A percentile compares a stretch with the other conserved stretches of the same genome.
Evolutionary conservation across 345 rosid species (phyloP).

Genomic region (Pseudoturritis turrita): DNA sequence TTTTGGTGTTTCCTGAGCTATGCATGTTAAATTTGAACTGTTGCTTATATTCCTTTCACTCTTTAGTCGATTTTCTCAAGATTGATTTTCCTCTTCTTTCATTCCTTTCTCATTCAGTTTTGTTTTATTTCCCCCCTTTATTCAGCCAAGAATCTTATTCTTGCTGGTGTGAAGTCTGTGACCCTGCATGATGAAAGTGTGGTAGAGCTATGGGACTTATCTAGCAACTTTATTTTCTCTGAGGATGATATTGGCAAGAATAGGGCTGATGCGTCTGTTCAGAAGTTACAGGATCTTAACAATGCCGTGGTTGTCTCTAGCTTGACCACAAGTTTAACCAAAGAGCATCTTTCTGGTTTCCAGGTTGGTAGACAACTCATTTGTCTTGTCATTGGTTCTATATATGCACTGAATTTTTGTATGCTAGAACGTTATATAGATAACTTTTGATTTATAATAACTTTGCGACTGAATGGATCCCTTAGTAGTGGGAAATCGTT

Average conservation of each 20-base stretch:
- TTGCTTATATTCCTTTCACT: background rate
- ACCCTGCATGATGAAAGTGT: slow-evolving; percentile 84
- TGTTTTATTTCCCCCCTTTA: no score
- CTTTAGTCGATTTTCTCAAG: background rate
- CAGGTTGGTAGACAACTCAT: slow-evolving; percentile 48
- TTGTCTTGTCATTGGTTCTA: background rate
- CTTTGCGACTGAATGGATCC: background rate
- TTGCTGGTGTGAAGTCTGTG: slow-evolving; percentile 98
- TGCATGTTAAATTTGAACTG: background rate
- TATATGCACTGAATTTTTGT: background rate
- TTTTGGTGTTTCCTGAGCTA: background rate
- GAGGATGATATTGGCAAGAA: slow-evolving; percentile 89
- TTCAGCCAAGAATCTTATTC: slow-evolving; percentile 96
- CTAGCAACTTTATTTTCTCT: slow-evolving; percentile 76
- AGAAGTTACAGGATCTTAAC: slow-evolving; percentile 94
- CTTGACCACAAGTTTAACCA: slow-evolving; percentile 59
- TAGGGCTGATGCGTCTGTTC: slow-evolving; percentile 91
- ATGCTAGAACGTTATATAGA: background rate
- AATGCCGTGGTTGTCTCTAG: slow-evolving; percentile 75
- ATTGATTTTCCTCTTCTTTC: no score
- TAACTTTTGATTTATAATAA: background rate
- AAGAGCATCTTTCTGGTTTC: slow-evolving; percentile 74
- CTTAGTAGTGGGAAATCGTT: background rate
- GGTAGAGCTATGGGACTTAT: slow-evolving; percentile 91
- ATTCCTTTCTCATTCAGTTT: background rate